Evolutionary conservation across 192 early-diverging fungal species (phyloP).

Genomic region (Coemansia interrupta): DNA sequence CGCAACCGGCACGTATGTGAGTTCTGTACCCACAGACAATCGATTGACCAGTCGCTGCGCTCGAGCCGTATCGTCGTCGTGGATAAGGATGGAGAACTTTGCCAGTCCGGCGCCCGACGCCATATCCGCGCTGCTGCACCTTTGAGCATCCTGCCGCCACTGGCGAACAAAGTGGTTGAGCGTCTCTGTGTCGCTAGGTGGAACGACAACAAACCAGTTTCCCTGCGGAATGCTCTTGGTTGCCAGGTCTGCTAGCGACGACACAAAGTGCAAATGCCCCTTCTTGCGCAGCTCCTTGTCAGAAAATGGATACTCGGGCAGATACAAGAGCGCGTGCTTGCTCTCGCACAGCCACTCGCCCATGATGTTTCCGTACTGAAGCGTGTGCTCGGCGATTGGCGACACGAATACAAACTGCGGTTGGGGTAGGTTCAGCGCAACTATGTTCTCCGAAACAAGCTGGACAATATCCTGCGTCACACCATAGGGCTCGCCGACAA

Average conservation of each 20-base stretch:
- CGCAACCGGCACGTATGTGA: slow-evolving; percentile 37
- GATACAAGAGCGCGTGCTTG: slow-evolving; percentile 64
- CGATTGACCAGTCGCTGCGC: slow-evolving; percentile 38
- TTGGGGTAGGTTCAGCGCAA: slow-evolving; percentile 57
- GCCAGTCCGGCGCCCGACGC: slow-evolving; percentile 31
- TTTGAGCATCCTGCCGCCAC: slow-evolving; percentile 39
- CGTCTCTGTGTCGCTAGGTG: slow-evolving; percentile 31
- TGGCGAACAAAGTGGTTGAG: slow-evolving; percentile 38
- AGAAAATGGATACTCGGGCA: slow-evolving; percentile 57
- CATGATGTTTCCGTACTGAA: slow-evolving; percentile 78
- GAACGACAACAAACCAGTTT: slow-evolving; percentile 43
- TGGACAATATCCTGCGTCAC: slow-evolving; percentile 72
- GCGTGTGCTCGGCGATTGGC: slow-evolving; percentile 69
- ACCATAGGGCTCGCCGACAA: slow-evolving; percentile 67
- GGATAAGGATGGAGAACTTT: slow-evolving; percentile 35
- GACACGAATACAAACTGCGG: slow-evolving; percentile 70
- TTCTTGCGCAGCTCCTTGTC: slow-evolving; percentile 52
- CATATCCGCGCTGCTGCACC: slow-evolving; percentile 40
- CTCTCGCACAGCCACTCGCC: slow-evolving; percentile 78
- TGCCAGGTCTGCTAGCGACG: slow-evolving; percentile 34
- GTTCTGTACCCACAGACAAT: slow-evolving; percentile 21
- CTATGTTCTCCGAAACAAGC: slow-evolving; percentile 56
- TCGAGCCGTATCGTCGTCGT: slow-evolving; percentile 40
- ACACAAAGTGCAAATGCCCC: slow-evolving; percentile 47
- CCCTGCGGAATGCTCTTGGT: slow-evolving; percentile 35